Conservation (phyloP, 768 basidiomycete species). For the Trametes sanguinea region DNA sequence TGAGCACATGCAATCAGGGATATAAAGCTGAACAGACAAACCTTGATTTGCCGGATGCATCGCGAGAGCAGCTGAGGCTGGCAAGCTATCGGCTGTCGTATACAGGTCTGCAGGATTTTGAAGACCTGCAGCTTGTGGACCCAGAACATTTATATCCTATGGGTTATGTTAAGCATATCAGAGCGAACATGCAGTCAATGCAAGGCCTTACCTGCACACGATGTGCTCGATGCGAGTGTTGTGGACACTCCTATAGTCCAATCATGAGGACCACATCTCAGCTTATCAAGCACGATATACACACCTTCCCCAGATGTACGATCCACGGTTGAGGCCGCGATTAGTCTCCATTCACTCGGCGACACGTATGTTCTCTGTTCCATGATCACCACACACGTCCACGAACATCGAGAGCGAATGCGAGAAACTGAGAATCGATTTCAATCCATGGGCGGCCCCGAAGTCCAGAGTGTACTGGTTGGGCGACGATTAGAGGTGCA, state of each 20-base stretch:
- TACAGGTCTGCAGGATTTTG: too few species aligned
- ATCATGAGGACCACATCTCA: neutral
- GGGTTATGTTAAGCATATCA: too few species aligned
- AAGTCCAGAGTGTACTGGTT: conserved; percentile 12
- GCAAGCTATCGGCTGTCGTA: too few species aligned
- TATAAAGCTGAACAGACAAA: too few species aligned
- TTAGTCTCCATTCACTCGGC: conserved; percentile 38
- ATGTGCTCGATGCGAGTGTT: conserved; percentile 33
- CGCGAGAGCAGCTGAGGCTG: too few species aligned
- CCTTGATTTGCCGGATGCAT: too few species aligned
- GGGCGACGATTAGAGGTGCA: neutral
- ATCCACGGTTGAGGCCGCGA: conserved; percentile 34
- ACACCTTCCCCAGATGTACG: conserved; percentile 34
- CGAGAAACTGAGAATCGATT: conserved; percentile 32
- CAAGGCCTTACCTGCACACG: too few species aligned
- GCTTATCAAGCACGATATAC: conserved; percentile 1
- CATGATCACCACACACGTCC: conserved; percentile 41
- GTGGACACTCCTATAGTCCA: conserved; percentile 24
- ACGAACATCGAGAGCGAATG: conserved; percentile 25
- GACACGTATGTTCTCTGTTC: conserved; percentile 39
- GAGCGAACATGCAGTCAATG: too few species aligned
- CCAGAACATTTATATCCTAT: too few species aligned
- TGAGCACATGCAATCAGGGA: too few species aligned
- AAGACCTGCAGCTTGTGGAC: too few species aligned
- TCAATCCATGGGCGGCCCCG: conserved; percentile 32